Conservation (phyloP, 306 rosid species). For the Ziziphus jujuba region DNA sequence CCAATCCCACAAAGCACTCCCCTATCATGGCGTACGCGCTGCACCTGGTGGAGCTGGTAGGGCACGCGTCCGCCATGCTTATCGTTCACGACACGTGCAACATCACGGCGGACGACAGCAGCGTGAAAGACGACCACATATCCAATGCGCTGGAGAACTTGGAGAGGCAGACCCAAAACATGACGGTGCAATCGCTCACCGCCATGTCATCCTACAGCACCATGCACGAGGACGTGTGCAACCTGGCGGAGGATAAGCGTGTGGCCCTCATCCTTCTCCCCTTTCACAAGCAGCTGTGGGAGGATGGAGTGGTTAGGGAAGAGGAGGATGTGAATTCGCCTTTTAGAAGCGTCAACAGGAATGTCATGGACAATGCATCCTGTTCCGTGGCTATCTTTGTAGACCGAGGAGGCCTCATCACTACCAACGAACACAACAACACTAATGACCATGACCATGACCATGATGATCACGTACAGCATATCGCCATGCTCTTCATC, state of each 20-base stretch:
- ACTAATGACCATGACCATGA: not conserved
- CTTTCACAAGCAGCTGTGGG: conserved; percentile 23
- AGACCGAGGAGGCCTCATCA: conserved; percentile 28
- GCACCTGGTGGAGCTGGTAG: conserved; percentile 43
- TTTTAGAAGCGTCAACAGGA: conserved; percentile 23
- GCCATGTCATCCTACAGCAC: conserved; percentile 42
- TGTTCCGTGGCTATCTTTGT: conserved; percentile 36
- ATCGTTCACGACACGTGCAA: conserved; percentile 42
- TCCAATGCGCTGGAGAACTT: conserved; percentile 25
- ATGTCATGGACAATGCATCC: conserved; percentile 32
- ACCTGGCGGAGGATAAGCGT: conserved; percentile 38
- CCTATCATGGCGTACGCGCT: conserved; percentile 36
- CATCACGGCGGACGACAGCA: not conserved
- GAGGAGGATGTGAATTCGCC: conserved; percentile 30
- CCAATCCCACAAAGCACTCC: conserved; percentile 36
- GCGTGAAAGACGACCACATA: not conserved
- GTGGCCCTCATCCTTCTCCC: conserved; percentile 35
- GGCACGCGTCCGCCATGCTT: conserved; percentile 44
- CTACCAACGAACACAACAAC: not conserved
- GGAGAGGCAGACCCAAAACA: conserved; percentile 5
- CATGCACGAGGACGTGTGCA: conserved; percentile 47
- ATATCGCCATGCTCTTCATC: conserved; percentile 34
- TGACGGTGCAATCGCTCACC: conserved; percentile 34
- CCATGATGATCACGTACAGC: not conserved
- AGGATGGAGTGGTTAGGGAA: conserved; percentile 15